A percentile compares a stretch with the other conserved stretches of the same genome.
Conservation (phyloP, 2,329 filamentous ascomycete species). For the Colletotrichum karsti region DNA sequence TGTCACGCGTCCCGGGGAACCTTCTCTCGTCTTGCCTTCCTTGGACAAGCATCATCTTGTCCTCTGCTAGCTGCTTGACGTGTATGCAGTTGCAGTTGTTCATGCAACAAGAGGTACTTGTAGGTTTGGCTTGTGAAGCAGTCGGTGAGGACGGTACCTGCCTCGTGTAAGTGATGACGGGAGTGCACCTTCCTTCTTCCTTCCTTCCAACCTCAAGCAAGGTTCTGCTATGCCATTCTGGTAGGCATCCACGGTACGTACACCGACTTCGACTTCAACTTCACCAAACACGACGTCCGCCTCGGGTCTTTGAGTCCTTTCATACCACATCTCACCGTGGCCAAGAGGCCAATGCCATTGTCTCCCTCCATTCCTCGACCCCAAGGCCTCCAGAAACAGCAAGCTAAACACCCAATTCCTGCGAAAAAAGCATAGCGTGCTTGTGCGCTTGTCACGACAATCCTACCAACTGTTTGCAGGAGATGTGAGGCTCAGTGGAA, state of each 20-base stretch:
- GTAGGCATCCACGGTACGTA: background rate
- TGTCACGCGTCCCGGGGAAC: background rate
- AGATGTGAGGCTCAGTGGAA: background rate
- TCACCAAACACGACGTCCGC: background rate
- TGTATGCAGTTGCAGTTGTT: background rate
- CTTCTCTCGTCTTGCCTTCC: background rate
- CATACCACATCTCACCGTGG: background rate
- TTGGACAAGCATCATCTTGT: background rate
- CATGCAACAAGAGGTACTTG: background rate
- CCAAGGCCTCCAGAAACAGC: background rate
- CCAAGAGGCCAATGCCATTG: conserved; percentile 4
- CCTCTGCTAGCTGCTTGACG: background rate
- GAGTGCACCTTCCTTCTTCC: background rate
- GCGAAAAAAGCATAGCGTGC: background rate
- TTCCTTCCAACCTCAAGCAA: no score
- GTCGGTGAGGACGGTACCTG: background rate
- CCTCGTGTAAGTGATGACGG: background rate
- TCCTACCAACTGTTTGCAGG: background rate
- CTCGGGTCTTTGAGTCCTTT: background rate
- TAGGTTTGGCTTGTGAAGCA: background rate
- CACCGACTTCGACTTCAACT: background rate
- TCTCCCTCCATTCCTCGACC: background rate
- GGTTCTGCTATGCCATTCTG: no score
- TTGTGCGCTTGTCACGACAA: background rate
- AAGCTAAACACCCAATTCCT: background rate